Conservation (phyloP, 257 asterid genomes). For the Eucommia ulmoides region DNA sequence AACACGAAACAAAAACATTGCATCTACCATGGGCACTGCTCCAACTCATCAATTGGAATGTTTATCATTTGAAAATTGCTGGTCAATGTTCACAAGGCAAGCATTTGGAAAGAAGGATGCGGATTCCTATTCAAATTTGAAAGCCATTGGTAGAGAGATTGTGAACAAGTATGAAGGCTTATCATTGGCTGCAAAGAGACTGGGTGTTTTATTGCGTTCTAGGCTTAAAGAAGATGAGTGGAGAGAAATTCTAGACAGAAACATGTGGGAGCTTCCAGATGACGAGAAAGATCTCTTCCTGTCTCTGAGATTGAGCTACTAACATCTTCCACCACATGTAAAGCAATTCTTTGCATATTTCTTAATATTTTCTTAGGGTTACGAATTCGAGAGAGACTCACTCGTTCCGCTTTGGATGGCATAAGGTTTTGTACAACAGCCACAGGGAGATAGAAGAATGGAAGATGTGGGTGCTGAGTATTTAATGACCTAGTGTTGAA, state of each 20-base stretch:
- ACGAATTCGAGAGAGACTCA: too few relatives aligned
- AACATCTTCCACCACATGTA: too few relatives aligned
- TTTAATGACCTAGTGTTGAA: too few relatives aligned
- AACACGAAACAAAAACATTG: slow-evolving; percentile 7
- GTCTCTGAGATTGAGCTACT: too few relatives aligned
- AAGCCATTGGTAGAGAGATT: slow-evolving; percentile 2
- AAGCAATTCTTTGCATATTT: too few relatives aligned
- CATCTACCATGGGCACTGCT: neutral
- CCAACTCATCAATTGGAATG: neutral
- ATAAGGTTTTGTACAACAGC: too few relatives aligned
- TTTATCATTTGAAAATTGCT: slow-evolving; percentile 3
- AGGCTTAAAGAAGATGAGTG: slow-evolving; percentile 4
- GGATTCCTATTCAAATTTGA: neutral
- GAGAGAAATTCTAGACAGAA: slow-evolving; percentile 11
- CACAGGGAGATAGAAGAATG: too few relatives aligned
- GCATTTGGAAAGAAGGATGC: slow-evolving; percentile 1
- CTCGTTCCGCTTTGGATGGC: too few relatives aligned
- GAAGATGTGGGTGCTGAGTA: too few relatives aligned
- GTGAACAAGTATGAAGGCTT: slow-evolving; percentile 7
- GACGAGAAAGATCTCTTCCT: too few relatives aligned
- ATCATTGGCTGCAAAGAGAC: slow-evolving; percentile 10
- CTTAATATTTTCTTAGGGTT: too few relatives aligned
- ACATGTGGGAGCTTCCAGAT: too few relatives aligned
- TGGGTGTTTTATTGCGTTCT: slow-evolving; percentile 5
- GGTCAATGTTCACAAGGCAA: slow-evolving; percentile 7